Evolutionary conservation across 1,284 basidiomycete species (phyloP), one percentile per base, ranked within the genome.

Genomic region (Chalciporus sp.): DNA sequence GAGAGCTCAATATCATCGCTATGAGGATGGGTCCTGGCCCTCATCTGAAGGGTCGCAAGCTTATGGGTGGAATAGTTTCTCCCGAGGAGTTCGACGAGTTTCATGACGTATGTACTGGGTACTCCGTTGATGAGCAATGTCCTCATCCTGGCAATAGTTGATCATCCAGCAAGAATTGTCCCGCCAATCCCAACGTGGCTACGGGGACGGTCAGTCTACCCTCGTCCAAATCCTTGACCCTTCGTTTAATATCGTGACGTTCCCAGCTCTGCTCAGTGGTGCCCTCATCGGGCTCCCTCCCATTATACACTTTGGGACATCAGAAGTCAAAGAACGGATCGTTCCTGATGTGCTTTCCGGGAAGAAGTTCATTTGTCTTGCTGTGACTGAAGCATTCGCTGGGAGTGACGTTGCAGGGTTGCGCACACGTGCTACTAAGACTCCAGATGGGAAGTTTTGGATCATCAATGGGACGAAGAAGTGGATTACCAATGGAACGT

Each of bases 401-500:
- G 88, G 88, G 3, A 85, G 83, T 41, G 87, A 90, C 62, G 86
- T 91, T 7, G 80, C 79, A 26, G 81, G 82, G 2, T 68, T 86
- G 53, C 76, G 80, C 63, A 88, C 84, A 12, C 83, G 78, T 1
- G 89, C 89, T 10, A 79, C 72, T 45, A 87, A 89, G 74, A 82
- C 77, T 14, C 79, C 82, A 41, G 88, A 90, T 61, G 88, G 86
- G 45, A 83, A 78, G 64, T 76, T 80, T 68, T 88, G 79, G 78
- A 83, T 83, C 49, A 76, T 85, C 61, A 84, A 83, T 61, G 86
- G 85, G 5, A 82, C 79, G 42, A 84, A 82, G 73, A 85, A 84
- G 74, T 94, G 91, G 91, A 94, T 93, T 67, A 91, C 90, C 35
- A 92, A 91, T 63, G 89, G 86, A 52, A 76, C 69, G 64, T 82